Evolutionary conservation across 345 rosid species (phyloP).

Genomic region (Boechera stricta): DNA sequence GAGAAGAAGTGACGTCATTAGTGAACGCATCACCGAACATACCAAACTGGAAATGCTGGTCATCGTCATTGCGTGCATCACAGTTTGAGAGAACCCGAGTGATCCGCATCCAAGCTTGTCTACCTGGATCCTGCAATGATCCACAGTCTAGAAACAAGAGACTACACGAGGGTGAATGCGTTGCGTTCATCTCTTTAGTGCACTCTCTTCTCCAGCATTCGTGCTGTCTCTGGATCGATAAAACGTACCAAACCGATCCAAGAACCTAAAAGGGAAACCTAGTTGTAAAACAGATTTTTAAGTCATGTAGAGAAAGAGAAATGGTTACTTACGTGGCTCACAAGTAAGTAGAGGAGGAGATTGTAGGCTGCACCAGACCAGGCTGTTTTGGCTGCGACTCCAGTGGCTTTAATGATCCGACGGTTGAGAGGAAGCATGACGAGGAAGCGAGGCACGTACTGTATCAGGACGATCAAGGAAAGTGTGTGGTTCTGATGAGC

Average conservation of each 20-base stretch:
- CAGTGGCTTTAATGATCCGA: conserved; percentile 81
- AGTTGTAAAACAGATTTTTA: conserved; percentile 5
- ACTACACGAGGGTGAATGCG: conserved; percentile 57
- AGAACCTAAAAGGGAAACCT: conserved; percentile 52
- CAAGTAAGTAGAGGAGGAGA: conserved; percentile 71
- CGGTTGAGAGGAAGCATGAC: conserved; percentile 75
- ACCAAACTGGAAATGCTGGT: conserved; percentile 64
- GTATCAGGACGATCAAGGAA: conserved; percentile 75
- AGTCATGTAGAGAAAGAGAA: conserved; percentile 13
- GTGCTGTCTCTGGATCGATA: conserved; percentile 71
- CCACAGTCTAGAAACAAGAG: conserved; percentile 67
- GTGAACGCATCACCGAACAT: conserved; percentile 74
- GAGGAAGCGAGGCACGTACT: conserved; percentile 74
- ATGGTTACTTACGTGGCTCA: conserved; percentile 67
- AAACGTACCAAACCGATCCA: conserved; percentile 81
- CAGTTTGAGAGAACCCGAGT: conserved; percentile 56
- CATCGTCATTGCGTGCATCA: conserved; percentile 55
- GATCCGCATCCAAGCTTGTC: conserved; percentile 64
- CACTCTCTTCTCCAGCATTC: conserved; percentile 74
- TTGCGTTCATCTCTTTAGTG: conserved; percentile 54
- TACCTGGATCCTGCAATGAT: conserved; percentile 50
- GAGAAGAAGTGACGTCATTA: conserved; percentile 64
- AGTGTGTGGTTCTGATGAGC: conserved; percentile 68
- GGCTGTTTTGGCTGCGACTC: conserved; percentile 80
- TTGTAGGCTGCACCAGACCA: conserved; percentile 95